A percentile compares a stretch with the other conserved stretches of the same genome.
Evolutionary conservation across 2,329 filamentous ascomycete genomes (phyloP).

Genomic region (Dothiorella sarmentorum): DNA sequence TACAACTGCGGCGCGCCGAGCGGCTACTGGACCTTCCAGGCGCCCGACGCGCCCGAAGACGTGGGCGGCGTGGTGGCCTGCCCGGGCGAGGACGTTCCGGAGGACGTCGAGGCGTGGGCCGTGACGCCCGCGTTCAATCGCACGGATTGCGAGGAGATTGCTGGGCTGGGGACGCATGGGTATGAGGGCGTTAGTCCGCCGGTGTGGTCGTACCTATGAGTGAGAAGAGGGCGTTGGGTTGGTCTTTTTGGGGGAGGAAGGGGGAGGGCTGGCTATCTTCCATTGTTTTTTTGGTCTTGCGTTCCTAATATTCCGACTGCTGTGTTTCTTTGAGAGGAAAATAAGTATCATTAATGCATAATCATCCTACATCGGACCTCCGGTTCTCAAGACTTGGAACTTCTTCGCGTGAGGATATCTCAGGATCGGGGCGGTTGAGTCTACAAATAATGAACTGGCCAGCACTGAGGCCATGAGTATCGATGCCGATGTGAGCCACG

Average conservation of each 20-base stretch:
- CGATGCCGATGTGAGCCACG: too few relatives aligned
- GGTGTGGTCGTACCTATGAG: conserved; percentile 23
- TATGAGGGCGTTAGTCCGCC: conserved; percentile 23
- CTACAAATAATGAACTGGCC: too few relatives aligned
- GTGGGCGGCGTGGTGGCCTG: conserved; percentile 23
- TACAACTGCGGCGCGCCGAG: conserved; percentile 23
- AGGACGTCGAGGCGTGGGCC: conserved; percentile 19
- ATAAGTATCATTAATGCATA: neutral
- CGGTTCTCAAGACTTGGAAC: too few relatives aligned
- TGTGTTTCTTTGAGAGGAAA: neutral
- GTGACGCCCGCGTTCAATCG: conserved; percentile 23
- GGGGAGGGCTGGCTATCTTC: too few relatives aligned
- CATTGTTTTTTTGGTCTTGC: too few relatives aligned
- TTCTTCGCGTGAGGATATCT: too few relatives aligned
- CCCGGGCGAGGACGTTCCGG: conserved; percentile 17
- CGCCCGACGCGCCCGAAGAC: conserved; percentile 17
- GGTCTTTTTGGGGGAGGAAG: too few relatives aligned
- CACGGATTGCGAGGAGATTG: conserved; percentile 21
- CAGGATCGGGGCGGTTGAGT: too few relatives aligned
- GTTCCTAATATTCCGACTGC: too few relatives aligned
- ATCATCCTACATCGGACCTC: too few relatives aligned
- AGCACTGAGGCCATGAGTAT: too few relatives aligned
- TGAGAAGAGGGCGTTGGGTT: too few relatives aligned
- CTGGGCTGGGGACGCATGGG: conserved; percentile 23
- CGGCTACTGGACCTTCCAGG: conserved; percentile 24